A percentile compares a stretch with the other conserved stretches of the same genome.
phyloP scores from a whole-genome alignment of 345 rosid species.

The Citrus mangshanensis region DNA sequence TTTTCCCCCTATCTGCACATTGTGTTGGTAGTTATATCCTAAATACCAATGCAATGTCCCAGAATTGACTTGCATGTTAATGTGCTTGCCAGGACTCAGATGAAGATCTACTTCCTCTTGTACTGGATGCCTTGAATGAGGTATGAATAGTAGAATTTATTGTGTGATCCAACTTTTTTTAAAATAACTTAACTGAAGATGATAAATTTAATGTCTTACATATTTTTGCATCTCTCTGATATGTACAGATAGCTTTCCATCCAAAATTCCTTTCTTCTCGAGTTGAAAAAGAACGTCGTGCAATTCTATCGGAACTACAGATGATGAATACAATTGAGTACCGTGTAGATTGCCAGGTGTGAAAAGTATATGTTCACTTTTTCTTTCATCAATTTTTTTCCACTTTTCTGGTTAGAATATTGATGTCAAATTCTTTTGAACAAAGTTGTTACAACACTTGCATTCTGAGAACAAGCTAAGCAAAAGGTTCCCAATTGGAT shows the following conservation, averaged over 20 bases:
- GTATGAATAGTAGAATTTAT: constrained; percentile 31
- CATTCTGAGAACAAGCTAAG: constrained; percentile 99
- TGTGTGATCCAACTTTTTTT: neutral
- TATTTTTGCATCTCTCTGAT: constrained; percentile 2
- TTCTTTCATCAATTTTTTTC: constrained; percentile 16
- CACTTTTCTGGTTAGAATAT: constrained; percentile 9
- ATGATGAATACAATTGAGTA: constrained; percentile 99
- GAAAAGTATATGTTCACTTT: constrained; percentile 11
- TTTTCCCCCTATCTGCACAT: neutral
- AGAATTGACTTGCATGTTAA: constrained; percentile 21
- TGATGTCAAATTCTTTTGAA: constrained; percentile 17
- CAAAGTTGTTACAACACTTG: constrained; percentile 86
- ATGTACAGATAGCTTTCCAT: constrained; percentile 84
- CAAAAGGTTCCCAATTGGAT: constrained; percentile 95
- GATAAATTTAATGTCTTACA: neutral
- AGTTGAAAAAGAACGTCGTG: constrained; percentile 98
- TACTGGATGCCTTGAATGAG: constrained; percentile 95
- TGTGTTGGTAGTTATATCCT: neutral
- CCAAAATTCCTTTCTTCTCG: constrained; percentile 93
- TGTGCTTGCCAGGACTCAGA: constrained; percentile 66
- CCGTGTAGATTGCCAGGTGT: constrained; percentile 99
- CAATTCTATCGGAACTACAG: constrained; percentile 96
- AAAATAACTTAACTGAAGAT: neutral
- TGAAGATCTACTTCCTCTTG: constrained; percentile 78
- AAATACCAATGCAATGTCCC: neutral